Percentiles rank a stretch among this genome's conserved stretches.
These are phyloP conservation scores for Obelidium mucronatum DNA, from an alignment of 192 early-diverging fungal species.

Conservation along the genomic window DNA sequence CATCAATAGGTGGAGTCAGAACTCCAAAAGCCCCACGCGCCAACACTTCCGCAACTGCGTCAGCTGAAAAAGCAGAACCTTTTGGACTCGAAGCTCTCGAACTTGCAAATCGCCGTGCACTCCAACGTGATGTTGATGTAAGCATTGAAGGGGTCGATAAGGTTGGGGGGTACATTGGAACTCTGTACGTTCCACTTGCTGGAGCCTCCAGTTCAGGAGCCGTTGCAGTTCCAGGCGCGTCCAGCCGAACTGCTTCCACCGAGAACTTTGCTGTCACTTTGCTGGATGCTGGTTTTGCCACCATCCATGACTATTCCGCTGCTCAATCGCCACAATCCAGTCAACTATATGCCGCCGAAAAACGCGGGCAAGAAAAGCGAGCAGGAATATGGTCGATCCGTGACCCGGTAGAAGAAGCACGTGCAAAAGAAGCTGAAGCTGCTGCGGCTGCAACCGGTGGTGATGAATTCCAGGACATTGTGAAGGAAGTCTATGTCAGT, in stretches of 20 bases:
- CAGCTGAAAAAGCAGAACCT: constrained; percentile 81
- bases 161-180: constrained; percentile 90
- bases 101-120: constrained; percentile 63
- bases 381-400: constrained; percentile 79
- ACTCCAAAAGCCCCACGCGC: constrained; percentile 78
- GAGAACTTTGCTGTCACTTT: constrained; percentile 78
- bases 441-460: constrained; percentile 32
- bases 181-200: constrained; percentile 64
- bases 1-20: constrained; percentile 72
- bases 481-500: constrained; percentile 54
- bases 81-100: constrained; percentile 84
- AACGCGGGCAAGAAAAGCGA: constrained; percentile 69
- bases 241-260: constrained; percentile 38
- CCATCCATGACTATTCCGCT: constrained; percentile 85
- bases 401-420: constrained; percentile 55
- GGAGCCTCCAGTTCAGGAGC: background rate
- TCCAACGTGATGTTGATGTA: constrained; percentile 95
- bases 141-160: constrained; percentile 90
- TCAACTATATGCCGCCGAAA: constrained; percentile 80
- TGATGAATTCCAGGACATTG: constrained; percentile 40
- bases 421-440: constrained; percentile 52
- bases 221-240: constrained; percentile 3
- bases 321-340: constrained; percentile 75
- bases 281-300: constrained; percentile 82
- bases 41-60: constrained; percentile 23